Evolutionary conservation across 202 grass and related monocot genomes (phyloP).

Genomic region (Setaria viridis): DNA sequence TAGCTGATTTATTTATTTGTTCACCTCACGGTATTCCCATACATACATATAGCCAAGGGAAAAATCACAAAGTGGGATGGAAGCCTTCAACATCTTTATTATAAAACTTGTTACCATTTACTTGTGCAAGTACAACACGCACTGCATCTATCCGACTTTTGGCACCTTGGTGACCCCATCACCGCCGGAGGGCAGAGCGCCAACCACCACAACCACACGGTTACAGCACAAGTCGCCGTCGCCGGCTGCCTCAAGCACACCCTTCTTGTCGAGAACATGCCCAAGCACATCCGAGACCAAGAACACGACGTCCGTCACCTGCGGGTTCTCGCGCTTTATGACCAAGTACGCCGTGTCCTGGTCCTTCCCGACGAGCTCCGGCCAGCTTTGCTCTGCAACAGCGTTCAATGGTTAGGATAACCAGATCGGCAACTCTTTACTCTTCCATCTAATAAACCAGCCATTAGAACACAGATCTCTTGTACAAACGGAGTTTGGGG

Average conservation of each 20-base stretch:
- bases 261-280: not conserved
- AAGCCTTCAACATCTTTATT: not conserved
- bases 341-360: not conserved
- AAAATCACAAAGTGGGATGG: too few relatives aligned
- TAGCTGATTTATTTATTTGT: too few relatives aligned
- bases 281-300: not conserved
- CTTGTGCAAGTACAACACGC: not conserved
- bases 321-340: slow-evolving; percentile 22
- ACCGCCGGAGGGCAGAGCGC: not conserved
- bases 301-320: slow-evolving; percentile 30
- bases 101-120: not conserved
- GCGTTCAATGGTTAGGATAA: not conserved
- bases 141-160: slow-evolving; percentile 5
- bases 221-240: slow-evolving; percentile 20
- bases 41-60: too few relatives aligned
- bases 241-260: not conserved
- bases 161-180: not conserved
- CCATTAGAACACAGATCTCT: too few relatives aligned
- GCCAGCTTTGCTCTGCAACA: slow-evolving; percentile 32
- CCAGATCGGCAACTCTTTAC: not conserved
- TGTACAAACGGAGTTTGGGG: not conserved
- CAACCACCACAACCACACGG: slow-evolving; percentile 17
- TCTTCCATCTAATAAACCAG: not conserved
- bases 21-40: too few relatives aligned
- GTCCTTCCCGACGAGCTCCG: slow-evolving; percentile 40